Evolutionary conservation across 2,329 filamentous ascomycete genomes (phyloP).

Genomic region (Pestalotiopsis sp.): DNA sequence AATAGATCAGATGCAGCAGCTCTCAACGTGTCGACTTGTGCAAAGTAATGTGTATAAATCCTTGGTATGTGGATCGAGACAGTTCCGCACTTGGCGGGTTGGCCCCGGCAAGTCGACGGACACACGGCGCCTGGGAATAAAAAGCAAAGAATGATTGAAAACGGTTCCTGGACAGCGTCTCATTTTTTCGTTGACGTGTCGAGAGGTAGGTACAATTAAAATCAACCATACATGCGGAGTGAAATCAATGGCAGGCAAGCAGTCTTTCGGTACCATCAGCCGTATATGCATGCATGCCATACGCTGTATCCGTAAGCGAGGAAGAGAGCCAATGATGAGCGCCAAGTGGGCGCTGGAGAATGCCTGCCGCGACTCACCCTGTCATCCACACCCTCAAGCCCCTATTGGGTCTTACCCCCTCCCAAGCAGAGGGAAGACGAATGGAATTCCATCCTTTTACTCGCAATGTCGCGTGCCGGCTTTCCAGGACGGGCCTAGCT

Average conservation of each 20-base stretch:
- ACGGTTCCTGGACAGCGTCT: no score
- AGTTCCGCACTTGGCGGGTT: no score
- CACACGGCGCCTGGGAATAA: no score
- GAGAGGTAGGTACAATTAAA: no score
- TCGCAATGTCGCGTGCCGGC: background rate
- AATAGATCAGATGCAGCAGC: no score
- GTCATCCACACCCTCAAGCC: background rate
- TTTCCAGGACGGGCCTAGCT: background rate
- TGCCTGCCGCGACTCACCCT: background rate
- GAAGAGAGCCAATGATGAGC: background rate
- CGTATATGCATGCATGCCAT: background rate
- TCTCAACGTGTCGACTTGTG: no score
- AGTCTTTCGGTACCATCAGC: background rate
- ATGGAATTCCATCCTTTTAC: background rate
- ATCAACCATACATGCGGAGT: no score
- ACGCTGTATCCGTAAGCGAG: background rate
- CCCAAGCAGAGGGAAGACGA: background rate
- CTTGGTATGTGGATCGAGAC: no score
- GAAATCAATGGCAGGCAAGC: background rate
- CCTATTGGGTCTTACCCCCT: background rate
- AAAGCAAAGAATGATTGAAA: no score
- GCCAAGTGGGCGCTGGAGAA: background rate
- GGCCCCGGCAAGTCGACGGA: no score
- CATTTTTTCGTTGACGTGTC: no score
- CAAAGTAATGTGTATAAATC: no score